Base-by-base conservation (phyloP, 1,139 yeast species). In the Martiniozyma asiatica region DNA sequence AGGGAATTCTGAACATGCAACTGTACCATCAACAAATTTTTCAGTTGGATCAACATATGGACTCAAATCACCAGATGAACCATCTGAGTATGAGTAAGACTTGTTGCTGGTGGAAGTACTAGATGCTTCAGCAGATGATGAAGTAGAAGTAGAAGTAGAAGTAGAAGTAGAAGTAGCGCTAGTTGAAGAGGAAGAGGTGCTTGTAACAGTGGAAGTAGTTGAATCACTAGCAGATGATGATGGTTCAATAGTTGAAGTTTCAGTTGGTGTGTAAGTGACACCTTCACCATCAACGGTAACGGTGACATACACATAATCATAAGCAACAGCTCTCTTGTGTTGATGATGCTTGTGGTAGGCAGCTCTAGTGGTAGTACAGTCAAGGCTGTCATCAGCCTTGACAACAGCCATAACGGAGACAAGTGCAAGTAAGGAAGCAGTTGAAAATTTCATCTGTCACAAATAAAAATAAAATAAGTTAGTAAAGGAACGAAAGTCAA, bases 1-100 rank as follows among this genome's bases (percentile, higher is more conserved):
- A 55, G 97, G 97, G 75, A 89, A 84, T 30, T 62, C 50, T 40
- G 72, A 61, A 66, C 98, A 89, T 41, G 68, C 58, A 54, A 75
- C 58, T 36, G 67, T 68, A 51, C 97, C 97, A 53, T 89, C 97
- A 55, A 68, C 65, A 58, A 64, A 78, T 25, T 34, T 26, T 13
- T 26, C 26, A 5, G 30, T 17, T 24, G 39, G 39, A 9, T 16
- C 12, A 8, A 24, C 11, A 59, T 63, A 78, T 35, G 64, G 59
- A 20, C 61, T 38, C 44, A 80, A 64, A 50, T 71, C 78, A 48
- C 84, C 84, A 32, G 50, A 35, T 9, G 61, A 45, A 25, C 53
- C 48, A 21, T 55, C 45, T 27, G 59, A 44, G 18, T 54, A 39
- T 24, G 51, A 34, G n/a, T 44, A 20, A 9, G 45, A 25, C 15